These are phyloP conservation scores for Podaxis sp. DNA, from an alignment of 768 basidiomycete genomes.

Conservation along the genomic window DNA sequence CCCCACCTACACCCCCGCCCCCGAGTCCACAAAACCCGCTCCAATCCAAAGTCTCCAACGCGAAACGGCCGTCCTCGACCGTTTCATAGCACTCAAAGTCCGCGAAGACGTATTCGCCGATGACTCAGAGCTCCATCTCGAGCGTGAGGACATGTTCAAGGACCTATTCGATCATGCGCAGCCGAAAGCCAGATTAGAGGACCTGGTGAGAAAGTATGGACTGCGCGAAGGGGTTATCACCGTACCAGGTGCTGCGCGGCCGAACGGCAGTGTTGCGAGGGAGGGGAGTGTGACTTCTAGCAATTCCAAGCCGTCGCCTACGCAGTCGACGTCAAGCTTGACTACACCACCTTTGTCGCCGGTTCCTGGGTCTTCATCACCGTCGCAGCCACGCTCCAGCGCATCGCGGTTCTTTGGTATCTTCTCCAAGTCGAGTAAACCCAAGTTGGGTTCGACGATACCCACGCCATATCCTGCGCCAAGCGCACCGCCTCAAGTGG, in stretches of 20 bases:
- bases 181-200: conserved; percentile 75
- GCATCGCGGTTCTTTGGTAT: conserved; percentile 16
- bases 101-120: conserved; percentile 78
- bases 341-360: conserved; percentile 7
- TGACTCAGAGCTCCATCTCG: conserved; percentile 72
- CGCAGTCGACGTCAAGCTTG: conserved; percentile 2
- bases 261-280: no score
- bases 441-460: neutral
- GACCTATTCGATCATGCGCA: conserved; percentile 79
- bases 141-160: conserved; percentile 72
- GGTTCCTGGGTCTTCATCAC: neutral
- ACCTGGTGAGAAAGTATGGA: conserved; percentile 56
- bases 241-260: conserved; percentile 16
- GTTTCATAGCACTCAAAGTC: conserved; percentile 78
- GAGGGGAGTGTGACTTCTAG: no score
- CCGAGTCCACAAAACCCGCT: conserved; percentile 31
- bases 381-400: neutral
- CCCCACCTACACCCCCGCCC: conserved; percentile 23
- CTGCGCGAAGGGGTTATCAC: conserved; percentile 39
- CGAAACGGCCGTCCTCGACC: conserved; percentile 74
- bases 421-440: conserved; percentile 17
- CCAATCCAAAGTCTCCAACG: conserved; percentile 56
- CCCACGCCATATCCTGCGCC: conserved; percentile 6
- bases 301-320: neutral
- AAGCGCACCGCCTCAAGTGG: conserved; percentile 7